Evolutionary conservation across 495 filamentous ascomycete species (phyloP).

Genomic region (Aspergillus sclerotiicarbonarius): DNA sequence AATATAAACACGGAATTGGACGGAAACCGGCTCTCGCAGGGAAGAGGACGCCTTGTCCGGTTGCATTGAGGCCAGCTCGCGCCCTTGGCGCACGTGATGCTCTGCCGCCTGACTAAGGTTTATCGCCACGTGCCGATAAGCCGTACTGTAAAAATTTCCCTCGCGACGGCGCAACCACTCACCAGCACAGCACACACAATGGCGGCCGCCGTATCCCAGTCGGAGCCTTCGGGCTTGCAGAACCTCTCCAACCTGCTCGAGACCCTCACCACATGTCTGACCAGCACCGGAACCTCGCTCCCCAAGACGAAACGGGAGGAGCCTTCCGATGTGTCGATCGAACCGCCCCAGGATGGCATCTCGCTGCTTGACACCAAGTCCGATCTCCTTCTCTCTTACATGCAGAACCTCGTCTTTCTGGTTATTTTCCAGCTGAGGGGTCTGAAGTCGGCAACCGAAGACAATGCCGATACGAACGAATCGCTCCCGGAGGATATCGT

Average conservation of each 20-base stretch:
- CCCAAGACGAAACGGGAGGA: conserved; percentile 45
- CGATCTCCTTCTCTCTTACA: conserved; percentile 90
- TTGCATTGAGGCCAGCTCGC: conserved; percentile 21
- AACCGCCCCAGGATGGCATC: conserved; percentile 78
- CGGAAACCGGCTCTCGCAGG: background rate
- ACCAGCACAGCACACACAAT: conserved; percentile 17
- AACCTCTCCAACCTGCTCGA: conserved; percentile 58
- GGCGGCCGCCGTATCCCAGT: conserved; percentile 25
- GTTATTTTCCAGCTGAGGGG: conserved; percentile 78
- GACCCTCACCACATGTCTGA: conserved; percentile 60
- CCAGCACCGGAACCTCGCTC: conserved; percentile 57
- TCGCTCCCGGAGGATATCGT: conserved; percentile 60
- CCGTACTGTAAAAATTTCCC: conserved; percentile 28
- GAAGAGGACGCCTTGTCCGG: background rate
- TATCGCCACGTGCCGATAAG: conserved; percentile 42
- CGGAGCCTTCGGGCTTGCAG: conserved; percentile 24
- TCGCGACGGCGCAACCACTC: conserved; percentile 3
- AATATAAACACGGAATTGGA: background rate
- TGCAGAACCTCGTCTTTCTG: conserved; percentile 90
- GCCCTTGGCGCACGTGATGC: conserved; percentile 22
- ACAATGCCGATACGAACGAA: conserved; percentile 22
- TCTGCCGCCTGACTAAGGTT: background rate
- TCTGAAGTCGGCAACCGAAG: conserved; percentile 32
- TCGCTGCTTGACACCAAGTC: conserved; percentile 93
- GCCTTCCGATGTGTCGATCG: conserved; percentile 42